Evolutionary conservation across 2,329 filamentous ascomycete species (phyloP).

Genomic region (Botrytis sinoallii): DNA sequence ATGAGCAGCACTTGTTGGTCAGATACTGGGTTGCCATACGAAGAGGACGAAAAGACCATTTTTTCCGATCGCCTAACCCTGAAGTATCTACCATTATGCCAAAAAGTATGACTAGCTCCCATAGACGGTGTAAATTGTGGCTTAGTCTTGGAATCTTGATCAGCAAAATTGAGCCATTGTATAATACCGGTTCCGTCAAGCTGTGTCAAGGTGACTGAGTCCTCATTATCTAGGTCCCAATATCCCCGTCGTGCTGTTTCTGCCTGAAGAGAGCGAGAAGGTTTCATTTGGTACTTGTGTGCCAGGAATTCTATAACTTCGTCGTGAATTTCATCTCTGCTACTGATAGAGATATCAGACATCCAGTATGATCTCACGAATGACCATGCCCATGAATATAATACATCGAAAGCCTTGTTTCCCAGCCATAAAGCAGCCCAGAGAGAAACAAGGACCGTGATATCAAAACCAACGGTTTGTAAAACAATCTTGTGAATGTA

Average conservation of each 20-base stretch:
- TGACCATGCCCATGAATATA: slow-evolving; percentile 39
- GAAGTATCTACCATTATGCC: slow-evolving; percentile 53
- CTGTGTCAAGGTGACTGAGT: slow-evolving; percentile 47
- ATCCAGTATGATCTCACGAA: slow-evolving; percentile 47
- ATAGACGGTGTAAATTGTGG: slow-evolving; percentile 54
- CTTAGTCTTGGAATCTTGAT: slow-evolving; percentile 51
- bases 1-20: slow-evolving; percentile 53
- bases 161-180: slow-evolving; percentile 57
- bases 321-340: slow-evolving; percentile 55
- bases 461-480: slow-evolving; percentile 33
- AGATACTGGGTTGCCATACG: slow-evolving; percentile 41
- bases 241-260: slow-evolving; percentile 54
- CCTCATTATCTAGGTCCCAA: slow-evolving; percentile 47
- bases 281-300: slow-evolving; percentile 49
- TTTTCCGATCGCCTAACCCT: slow-evolving; percentile 38
- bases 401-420: slow-evolving; percentile 41
- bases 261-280: slow-evolving; percentile 52
- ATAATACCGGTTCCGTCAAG: slow-evolving; percentile 40
- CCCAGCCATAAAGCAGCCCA: slow-evolving; percentile 41
- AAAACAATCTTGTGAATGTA: slow-evolving; percentile 35
- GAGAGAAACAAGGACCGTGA: slow-evolving; percentile 35
- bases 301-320: slow-evolving; percentile 59
- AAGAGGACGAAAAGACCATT: slow-evolving; percentile 26
- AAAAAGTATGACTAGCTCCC: slow-evolving; percentile 50
- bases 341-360: slow-evolving; percentile 51